Evolutionary conservation across 768 basidiomycete genomes (phyloP).

Genomic region (Lepiota brunneoincarnata): DNA sequence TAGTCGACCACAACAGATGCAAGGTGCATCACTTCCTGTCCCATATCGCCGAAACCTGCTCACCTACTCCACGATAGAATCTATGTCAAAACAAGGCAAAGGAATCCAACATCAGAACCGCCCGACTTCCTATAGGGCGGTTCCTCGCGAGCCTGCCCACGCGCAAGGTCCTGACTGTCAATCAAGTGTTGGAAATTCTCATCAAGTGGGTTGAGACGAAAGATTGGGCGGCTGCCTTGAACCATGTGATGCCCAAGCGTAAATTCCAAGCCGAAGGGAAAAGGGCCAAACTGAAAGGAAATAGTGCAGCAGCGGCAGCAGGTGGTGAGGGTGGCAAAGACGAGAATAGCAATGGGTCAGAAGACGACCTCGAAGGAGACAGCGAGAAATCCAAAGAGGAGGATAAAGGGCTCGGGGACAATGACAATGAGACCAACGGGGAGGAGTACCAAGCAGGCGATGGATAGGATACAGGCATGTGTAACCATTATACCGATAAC

Average conservation of each 20-base stretch:
- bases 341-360: neutral
- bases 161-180: constrained; percentile 95
- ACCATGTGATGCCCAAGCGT: constrained; percentile 87
- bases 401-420: neutral
- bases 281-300: constrained; percentile 14
- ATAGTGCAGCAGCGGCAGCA: constrained; percentile 16
- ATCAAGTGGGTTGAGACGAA: constrained; percentile 83
- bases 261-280: constrained; percentile 66
- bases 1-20: constrained; percentile 95
- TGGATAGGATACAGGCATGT: neutral
- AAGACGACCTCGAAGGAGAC: neutral
- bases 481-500: too few relatives aligned
- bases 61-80: constrained; percentile 46
- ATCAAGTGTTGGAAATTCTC: constrained; percentile 94
- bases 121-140: constrained; percentile 91
- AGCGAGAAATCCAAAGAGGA: too few relatives aligned
- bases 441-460: neutral
- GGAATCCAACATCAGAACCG: constrained; percentile 71
- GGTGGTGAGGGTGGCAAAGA: constrained; percentile 18
- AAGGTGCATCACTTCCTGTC: constrained; percentile 49
- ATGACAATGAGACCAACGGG: neutral
- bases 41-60: neutral
- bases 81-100: constrained; percentile 87
- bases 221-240: constrained; percentile 85
- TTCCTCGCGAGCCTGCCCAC: constrained; percentile 83